These are phyloP conservation scores for Penicillium brasilianum DNA, from an alignment of 2,329 filamentous ascomycete genomes.

Conservation along the genomic window DNA sequence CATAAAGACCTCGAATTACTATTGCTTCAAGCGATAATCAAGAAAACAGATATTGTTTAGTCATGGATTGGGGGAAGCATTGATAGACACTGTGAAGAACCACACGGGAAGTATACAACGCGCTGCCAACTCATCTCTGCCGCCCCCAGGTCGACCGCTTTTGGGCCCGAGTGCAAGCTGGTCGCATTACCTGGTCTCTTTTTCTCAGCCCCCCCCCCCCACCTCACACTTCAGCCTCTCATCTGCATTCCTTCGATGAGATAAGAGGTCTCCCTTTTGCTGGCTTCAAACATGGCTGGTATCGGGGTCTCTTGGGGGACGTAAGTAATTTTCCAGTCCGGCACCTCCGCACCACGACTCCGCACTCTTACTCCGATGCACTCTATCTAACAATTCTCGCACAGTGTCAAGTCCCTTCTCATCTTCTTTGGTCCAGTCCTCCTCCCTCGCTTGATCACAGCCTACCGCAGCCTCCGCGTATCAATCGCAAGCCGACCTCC, in stretches of 20 bases:
- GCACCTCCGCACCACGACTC: neutral
- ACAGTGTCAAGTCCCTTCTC: conserved; percentile 49
- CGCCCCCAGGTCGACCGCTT: conserved; percentile 15
- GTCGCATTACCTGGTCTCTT: conserved; percentile 7
- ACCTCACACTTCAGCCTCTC: neutral
- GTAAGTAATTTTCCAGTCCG: conserved; percentile 30
- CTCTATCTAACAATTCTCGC: conserved; percentile 15
- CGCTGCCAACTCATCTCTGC: no score
- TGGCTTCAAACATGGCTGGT: conserved; percentile 33
- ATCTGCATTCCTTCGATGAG: neutral
- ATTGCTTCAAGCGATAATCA: neutral
- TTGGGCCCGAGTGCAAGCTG: conserved; percentile 8
- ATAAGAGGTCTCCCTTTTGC: conserved; percentile 4
- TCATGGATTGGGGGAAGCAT: neutral
- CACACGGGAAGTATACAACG: neutral
- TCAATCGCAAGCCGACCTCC: conserved; percentile 42
- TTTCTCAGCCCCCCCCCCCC: neutral
- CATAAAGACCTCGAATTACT: no score
- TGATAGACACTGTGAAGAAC: neutral
- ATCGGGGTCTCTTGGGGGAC: conserved; percentile 39
- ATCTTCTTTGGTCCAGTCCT: conserved; percentile 51
- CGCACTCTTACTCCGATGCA: neutral
- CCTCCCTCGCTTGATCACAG: conserved; percentile 45
- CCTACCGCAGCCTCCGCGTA: conserved; percentile 43
- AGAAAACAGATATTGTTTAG: neutral